Evolutionary conservation across 345 rosid genomes (phyloP).

Genomic region (Brassica cretica): DNA sequence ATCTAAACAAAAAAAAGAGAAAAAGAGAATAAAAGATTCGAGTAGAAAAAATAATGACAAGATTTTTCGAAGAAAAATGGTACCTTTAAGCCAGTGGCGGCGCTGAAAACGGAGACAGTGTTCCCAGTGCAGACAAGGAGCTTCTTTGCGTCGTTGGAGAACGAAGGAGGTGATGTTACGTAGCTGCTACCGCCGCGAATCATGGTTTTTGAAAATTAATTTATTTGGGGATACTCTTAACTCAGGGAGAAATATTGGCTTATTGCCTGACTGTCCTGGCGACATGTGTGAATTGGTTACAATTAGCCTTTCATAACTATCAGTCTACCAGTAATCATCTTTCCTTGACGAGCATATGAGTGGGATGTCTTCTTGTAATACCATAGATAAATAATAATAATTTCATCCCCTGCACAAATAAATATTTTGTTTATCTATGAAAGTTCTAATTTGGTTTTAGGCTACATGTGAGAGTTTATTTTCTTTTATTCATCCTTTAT

Average conservation of each 20-base stretch:
- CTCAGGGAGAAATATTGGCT: no score
- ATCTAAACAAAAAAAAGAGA: constrained; percentile 37
- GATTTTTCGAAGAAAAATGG: background rate
- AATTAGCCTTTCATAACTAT: no score
- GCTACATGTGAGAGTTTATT: no score
- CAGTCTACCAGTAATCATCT: no score
- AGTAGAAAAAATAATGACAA: background rate
- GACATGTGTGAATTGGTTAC: no score
- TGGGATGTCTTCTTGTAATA: background rate
- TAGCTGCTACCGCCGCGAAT: constrained; percentile 81
- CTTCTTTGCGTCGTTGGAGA: constrained; percentile 90
- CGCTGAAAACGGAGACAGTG: constrained; percentile 78
- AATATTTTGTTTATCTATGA: background rate
- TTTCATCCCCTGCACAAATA: background rate
- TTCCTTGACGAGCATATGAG: background rate
- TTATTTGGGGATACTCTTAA: no score
- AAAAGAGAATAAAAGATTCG: background rate
- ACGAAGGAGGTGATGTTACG: constrained; percentile 70
- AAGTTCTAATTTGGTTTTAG: background rate
- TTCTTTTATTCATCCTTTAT: background rate
- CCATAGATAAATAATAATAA: background rate
- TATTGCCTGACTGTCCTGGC: no score
- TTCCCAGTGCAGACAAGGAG: constrained; percentile 78
- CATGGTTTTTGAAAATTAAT: constrained; percentile 40
- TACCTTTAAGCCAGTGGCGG: constrained; percentile 77